Evolutionary conservation across 2,329 filamentous ascomycete genomes (phyloP).

Genomic region (Domatiomyces globalis): DNA sequence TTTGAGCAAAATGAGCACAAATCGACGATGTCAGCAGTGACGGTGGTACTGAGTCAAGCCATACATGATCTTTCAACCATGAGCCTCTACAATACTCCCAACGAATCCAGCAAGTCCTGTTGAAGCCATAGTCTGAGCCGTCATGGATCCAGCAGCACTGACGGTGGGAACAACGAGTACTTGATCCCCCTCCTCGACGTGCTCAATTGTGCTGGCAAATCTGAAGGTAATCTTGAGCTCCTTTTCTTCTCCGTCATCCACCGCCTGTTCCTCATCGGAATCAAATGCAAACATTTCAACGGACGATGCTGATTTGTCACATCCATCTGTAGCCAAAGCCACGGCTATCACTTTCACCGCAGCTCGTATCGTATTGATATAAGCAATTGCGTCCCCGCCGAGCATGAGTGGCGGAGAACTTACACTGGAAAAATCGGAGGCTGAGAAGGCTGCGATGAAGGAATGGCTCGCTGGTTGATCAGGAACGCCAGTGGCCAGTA

Average conservation of each 20-base stretch:
- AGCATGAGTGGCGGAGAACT: constrained; percentile 42
- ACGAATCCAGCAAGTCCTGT: constrained; percentile 47
- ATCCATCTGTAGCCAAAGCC: constrained; percentile 23
- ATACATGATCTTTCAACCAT: not conserved
- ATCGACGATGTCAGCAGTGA: too few species aligned
- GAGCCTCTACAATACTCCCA: constrained; percentile 29
- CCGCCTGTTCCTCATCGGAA: constrained; percentile 20
- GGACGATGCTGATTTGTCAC: constrained; percentile 17
- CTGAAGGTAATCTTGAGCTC: constrained; percentile 38
- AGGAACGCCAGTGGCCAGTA: constrained; percentile 9
- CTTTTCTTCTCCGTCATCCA: constrained; percentile 17
- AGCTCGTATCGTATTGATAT: constrained; percentile 74
- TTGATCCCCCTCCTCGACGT: constrained; percentile 41
- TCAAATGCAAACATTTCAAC: constrained; percentile 33
- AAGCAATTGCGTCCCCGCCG: constrained; percentile 51
- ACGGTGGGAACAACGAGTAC: constrained; percentile 47
- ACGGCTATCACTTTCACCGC: constrained; percentile 59
- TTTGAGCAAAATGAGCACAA: not conserved
- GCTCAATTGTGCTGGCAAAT: constrained; percentile 45
- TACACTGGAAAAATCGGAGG: constrained; percentile 36
- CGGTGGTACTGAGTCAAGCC: too few species aligned
- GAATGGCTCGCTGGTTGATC: constrained; percentile 5
- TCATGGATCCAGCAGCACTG: constrained; percentile 35
- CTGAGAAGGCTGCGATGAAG: constrained; percentile 48
- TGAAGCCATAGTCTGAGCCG: constrained; percentile 33